Conservation (phyloP, 192 early-diverging fungal genomes). For the Coemansia sp. region DNA sequence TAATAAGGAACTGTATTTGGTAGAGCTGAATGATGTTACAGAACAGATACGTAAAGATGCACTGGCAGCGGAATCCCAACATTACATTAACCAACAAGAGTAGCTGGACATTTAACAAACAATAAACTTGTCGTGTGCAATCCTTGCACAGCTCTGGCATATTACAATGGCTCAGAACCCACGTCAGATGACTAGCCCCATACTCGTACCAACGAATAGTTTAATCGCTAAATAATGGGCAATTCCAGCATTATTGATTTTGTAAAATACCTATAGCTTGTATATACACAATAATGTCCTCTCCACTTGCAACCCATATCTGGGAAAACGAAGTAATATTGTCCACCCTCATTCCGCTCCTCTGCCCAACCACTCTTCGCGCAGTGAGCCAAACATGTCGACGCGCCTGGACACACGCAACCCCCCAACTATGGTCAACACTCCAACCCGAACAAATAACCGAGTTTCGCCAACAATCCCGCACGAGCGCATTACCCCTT, state of each 20-base stretch:
- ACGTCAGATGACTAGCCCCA: neutral
- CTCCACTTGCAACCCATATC: neutral
- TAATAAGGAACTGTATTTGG: neutral
- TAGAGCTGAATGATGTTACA: neutral
- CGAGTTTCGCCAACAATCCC: neutral
- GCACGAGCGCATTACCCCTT: neutral
- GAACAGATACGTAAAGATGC: neutral
- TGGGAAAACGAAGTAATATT: slow-evolving; percentile 3
- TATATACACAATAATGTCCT: neutral
- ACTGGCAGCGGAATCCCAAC: neutral
- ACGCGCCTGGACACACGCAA: slow-evolving; percentile 3
- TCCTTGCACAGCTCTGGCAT: slow-evolving; percentile 50
- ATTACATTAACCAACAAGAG: neutral
- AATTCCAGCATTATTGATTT: slow-evolving; percentile 66
- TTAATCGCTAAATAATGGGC: slow-evolving; percentile 72
- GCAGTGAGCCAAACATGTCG: neutral
- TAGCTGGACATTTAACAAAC: neutral
- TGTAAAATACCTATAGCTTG: slow-evolving; percentile 59
- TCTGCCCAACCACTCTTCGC: neutral
- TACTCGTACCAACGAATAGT: neutral
- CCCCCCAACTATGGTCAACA: neutral
- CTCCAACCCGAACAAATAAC: neutral
- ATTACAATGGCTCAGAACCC: slow-evolving; percentile 1
- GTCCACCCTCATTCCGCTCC: neutral
- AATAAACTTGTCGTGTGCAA: slow-evolving; percentile 33